Evolutionary conservation across 768 basidiomycete species (phyloP), one percentile per base, ranked within the genome.

Genomic region (Hygrophoropsis aurantiaca): DNA sequence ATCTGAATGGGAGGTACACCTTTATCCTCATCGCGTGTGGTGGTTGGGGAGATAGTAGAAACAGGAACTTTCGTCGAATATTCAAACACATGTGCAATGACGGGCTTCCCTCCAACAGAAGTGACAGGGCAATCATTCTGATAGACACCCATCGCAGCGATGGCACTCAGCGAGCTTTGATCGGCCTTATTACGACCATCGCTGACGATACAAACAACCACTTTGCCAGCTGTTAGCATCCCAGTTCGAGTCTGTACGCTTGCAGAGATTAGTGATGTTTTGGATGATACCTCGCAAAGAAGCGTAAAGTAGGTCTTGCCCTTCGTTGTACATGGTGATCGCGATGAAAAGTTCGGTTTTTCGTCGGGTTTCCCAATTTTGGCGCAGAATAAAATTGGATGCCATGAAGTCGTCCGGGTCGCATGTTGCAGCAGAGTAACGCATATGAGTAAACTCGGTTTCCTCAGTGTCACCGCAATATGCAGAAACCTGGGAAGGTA

Each of bases 41-140:
- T 93, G 90, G n/a, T 89, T 81, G 58, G 88, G 1, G 94, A 94
- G 2, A 85, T 85, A 2, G 92, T 72, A 56, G 94, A 94, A 54
- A 99, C 85, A 0, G 93, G 94, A 19, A 99, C 77, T 64, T 97
- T 93, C 0, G 94, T 97, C 2, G 95, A 97, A 66, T 97, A 99
- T 90, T 97, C 94, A 59, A 97, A 98, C 50, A 98, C 90, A 61
- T 97, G 94, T 15, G 89, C 95, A 30, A 91, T 85, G 10, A 86
- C 91, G 50, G 90, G 81, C 66, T 95, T 92, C 49, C 81, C 84
- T 62, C 95, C 88, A 36, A 91, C 77, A 52, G 90, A 81, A 66
- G 92, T 94, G 71, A 94, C 93, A 87, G 94, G 92, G 52, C 95
- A 77, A 61, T 90, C 93, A 62, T 95, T 93, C 67, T 95, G 93